Evolutionary conservation across 108 stramenopile species (phyloP).

Genomic region (Conticribra guillardii): DNA sequence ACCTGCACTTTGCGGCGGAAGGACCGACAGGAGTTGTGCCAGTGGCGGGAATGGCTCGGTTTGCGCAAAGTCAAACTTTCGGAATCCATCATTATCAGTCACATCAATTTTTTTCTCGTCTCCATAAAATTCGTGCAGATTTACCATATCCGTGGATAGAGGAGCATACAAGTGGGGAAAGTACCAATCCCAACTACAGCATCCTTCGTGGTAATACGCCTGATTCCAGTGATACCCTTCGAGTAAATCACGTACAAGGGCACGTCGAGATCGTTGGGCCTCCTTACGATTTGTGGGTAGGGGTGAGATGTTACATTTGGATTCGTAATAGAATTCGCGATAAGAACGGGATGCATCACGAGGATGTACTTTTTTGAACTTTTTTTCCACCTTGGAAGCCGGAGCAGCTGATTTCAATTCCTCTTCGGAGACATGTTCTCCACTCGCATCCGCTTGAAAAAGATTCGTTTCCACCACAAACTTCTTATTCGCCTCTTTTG

Average conservation of each 20-base stretch:
- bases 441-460: conserved; percentile 15
- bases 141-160: conserved; percentile 93
- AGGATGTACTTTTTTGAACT: conserved; percentile 70
- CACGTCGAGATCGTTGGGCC: conserved; percentile 73
- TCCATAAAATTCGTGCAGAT: conserved; percentile 77
- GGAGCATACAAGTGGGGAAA: conserved; percentile 97
- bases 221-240: conserved; percentile 96
- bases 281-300: conserved; percentile 38
- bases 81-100: conserved; percentile 71
- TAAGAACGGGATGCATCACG: conserved; percentile 78
- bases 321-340: conserved; percentile 94
- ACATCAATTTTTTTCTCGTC: conserved; percentile 54
- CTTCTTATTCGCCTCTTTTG: conserved; percentile 68
- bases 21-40: conserved; percentile 95
- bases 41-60: conserved; percentile 91
- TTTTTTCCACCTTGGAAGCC: conserved; percentile 51
- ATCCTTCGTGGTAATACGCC: conserved; percentile 97
- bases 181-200: conserved; percentile 96
- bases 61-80: conserved; percentile 63
- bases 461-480: conserved; percentile 41
- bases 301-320: conserved; percentile 82
- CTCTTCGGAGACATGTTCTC: neutral
- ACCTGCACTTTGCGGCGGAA: conserved; percentile 91
- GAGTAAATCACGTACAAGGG: conserved; percentile 84
- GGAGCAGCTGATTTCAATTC: conserved; percentile 6